Conservation (phyloP, 2,329 filamentous ascomycete species). For the Cryphonectria japonica region DNA sequence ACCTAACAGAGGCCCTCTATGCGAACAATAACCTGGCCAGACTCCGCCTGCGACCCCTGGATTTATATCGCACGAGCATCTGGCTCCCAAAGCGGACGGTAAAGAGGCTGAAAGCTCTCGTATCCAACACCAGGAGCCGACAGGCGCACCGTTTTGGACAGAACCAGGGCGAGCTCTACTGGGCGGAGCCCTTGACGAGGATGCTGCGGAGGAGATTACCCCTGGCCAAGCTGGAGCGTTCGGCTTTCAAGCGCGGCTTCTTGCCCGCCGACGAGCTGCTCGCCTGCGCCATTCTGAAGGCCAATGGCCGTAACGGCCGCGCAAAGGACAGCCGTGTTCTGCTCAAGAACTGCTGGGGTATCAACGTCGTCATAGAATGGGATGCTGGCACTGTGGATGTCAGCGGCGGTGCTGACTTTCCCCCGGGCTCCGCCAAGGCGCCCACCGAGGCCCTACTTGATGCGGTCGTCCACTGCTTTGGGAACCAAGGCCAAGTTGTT, state of each 20-base stretch:
- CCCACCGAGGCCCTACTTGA: conserved; percentile 64
- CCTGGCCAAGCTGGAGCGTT: conserved; percentile 12
- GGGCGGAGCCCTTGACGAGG: conserved; percentile 38
- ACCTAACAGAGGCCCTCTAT: conserved; percentile 50
- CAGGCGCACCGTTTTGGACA: conserved; percentile 37
- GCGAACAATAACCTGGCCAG: conserved; percentile 49
- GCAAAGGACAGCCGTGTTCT: conserved; percentile 40
- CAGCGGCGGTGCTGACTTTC: conserved; percentile 44
- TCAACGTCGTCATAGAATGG: conserved; percentile 29
- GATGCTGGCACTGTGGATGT: conserved; percentile 33
- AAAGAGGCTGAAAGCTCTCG: conserved; percentile 34
- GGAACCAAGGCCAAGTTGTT: conserved; percentile 66
- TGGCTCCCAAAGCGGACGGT: conserved; percentile 25
- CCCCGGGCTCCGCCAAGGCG: conserved; percentile 54
- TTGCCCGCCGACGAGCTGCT: conserved; percentile 41
- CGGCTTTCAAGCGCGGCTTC: not conserved
- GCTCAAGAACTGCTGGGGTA: conserved; percentile 36
- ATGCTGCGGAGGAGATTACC: conserved; percentile 36
- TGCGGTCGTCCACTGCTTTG: conserved; percentile 69
- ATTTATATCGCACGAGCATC: conserved; percentile 38
- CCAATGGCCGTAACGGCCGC: conserved; percentile 45
- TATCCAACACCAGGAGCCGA: conserved; percentile 24
- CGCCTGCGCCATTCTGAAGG: conserved; percentile 47
- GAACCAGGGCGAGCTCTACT: conserved; percentile 33
- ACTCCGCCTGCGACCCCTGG: conserved; percentile 45